Conservation (phyloP, 441 rosid species). For the Syzygium malaccense region DNA sequence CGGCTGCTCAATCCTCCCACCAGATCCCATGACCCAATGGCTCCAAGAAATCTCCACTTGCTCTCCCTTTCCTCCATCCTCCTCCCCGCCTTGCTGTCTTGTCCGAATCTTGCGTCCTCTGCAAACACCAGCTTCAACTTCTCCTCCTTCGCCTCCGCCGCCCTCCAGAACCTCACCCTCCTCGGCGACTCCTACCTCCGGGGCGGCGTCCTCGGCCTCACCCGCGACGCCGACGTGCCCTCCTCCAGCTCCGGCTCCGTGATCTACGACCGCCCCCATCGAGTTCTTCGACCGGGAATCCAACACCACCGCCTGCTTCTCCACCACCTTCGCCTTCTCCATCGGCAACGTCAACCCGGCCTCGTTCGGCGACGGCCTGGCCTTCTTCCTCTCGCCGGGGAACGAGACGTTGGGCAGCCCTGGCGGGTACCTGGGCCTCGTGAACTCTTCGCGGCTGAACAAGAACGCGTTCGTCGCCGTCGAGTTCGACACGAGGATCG, state of each 20-base stretch:
- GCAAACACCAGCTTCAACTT: constrained; percentile 36
- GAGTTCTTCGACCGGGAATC: constrained; percentile 63
- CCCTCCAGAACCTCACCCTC: constrained; percentile 58
- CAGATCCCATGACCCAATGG: constrained; percentile 16
- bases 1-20: not conserved
- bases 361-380: constrained; percentile 79
- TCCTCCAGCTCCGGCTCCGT: too few relatives aligned
- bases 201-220: too few relatives aligned
- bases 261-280: too few relatives aligned
- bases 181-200: too few relatives aligned
- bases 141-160: constrained; percentile 35
- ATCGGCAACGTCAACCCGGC: constrained; percentile 44
- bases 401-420: constrained; percentile 66
- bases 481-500: constrained; percentile 74
- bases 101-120: constrained; percentile 3
- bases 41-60: constrained; percentile 41
- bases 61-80: constrained; percentile 12
- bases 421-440: constrained; percentile 74
- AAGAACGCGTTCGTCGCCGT: constrained; percentile 72
- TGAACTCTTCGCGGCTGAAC: constrained; percentile 61
- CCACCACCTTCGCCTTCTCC: constrained; percentile 69
- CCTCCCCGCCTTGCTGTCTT: not conserved
- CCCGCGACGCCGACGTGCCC: too few relatives aligned
- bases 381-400: constrained; percentile 79
- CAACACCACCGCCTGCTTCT: constrained; percentile 71